phyloP scores from a whole-genome alignment of 805 yeast genomes.

The Wickerhamiella kazuoi region DNA sequence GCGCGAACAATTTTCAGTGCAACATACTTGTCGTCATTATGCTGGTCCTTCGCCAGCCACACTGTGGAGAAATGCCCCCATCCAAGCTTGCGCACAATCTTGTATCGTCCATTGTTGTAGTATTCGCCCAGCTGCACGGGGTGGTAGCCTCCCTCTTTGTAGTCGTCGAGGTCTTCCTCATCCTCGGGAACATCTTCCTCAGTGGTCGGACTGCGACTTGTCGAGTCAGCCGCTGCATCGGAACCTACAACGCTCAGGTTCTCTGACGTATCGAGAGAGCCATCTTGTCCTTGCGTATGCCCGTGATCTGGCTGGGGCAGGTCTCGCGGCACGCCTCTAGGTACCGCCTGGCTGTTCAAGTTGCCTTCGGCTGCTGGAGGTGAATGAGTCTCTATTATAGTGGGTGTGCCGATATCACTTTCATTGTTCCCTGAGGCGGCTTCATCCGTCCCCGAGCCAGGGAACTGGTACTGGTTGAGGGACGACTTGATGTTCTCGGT shows the following conservation, averaged over 20 bases:
- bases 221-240: neutral
- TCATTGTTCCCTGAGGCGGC: neutral
- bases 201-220: neutral
- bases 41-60: conserved; percentile 63
- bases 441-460: neutral
- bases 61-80: conserved; percentile 99
- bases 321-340: no score
- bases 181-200: conserved; percentile 24
- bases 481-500: neutral
- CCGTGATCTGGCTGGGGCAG: no score
- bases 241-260: neutral
- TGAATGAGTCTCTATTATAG: no score
- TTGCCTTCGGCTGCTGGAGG: no score
- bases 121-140: conserved; percentile 80
- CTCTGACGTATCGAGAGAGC: no score
- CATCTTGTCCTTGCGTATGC: no score
- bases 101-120: conserved; percentile 59
- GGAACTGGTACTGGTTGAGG: neutral
- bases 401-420: no score
- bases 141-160: conserved; percentile 87
- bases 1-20: conserved; percentile 90
- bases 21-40: conserved; percentile 47
- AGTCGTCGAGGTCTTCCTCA: conserved; percentile 78
- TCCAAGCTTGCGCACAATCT: conserved; percentile 75
- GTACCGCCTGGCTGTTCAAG: no score